Conservation (phyloP, 306 rosid species). For the Sphenostylis stenocarpa region DNA sequence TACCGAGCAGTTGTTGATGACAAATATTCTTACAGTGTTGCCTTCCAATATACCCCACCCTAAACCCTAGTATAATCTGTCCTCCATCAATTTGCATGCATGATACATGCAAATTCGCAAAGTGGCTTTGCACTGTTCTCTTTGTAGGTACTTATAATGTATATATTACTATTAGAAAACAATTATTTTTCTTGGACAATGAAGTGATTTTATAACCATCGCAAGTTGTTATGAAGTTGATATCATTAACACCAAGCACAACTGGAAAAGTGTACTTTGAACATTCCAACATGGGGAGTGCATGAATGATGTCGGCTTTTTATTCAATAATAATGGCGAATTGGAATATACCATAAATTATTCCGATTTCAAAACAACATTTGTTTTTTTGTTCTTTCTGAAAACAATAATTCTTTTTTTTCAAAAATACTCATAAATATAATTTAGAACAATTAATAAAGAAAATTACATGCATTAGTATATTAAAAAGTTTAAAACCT, state of each 20-base stretch:
- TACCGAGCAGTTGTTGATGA: too few relatives aligned
- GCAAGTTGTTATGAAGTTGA: background rate
- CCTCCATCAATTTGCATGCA: background rate
- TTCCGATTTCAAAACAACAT: too few relatives aligned
- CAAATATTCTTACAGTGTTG: too few relatives aligned
- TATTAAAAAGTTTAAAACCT: too few relatives aligned
- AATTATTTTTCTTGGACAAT: background rate
- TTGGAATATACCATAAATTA: background rate
- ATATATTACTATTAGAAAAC: background rate
- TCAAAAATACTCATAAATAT: too few relatives aligned
- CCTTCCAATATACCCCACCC: too few relatives aligned
- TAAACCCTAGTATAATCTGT: too few relatives aligned
- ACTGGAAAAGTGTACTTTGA: background rate
- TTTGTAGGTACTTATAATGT: background rate
- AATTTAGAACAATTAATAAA: too few relatives aligned
- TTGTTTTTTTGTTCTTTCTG: too few relatives aligned
- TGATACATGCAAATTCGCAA: background rate
- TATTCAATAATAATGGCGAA: background rate
- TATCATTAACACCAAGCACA: background rate
- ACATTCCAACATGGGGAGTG: slow-evolving; percentile 1
- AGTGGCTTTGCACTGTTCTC: background rate
- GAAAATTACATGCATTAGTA: too few relatives aligned
- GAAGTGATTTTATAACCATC: background rate
- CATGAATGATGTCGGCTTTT: background rate
- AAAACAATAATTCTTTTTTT: too few relatives aligned